Base-by-base conservation (phyloP, 2,329 filamentous ascomycete genomes). In the Microdochium bolleyi region DNA sequence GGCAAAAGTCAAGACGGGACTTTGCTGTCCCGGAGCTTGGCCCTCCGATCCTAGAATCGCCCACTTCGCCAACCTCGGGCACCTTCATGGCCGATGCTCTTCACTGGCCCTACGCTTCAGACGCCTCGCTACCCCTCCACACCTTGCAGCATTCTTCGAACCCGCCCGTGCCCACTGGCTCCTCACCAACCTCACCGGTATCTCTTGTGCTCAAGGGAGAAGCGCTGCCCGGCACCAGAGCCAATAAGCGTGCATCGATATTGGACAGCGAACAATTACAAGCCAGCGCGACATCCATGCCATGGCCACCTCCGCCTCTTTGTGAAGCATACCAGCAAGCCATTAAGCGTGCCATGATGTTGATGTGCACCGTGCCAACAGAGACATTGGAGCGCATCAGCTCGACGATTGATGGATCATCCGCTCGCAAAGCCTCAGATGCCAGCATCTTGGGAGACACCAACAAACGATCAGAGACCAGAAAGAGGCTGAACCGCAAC, bases 321-420 rank as follows among this genome's bases (percentile, higher is more conserved):
- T 95, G 92, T 66, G 88, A 95, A 66, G 90, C 89, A 13, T 95
- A 91, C 64, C 87, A 89, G 0, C 91, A 95, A 67, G 84, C 89
- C 2, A 79, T 89, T 58, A 91, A 88, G 62, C 82, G 94, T 66
- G 84, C 82, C 11, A 83, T 79, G 16, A 73, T 95, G 2, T 79
- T 84, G 24, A 79, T 87, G 16, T 85, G 86, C 37, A 80, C 78
- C 2, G 70, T 87, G 11, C 82, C 87, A 1, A 79, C 86, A 1
- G 91, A 95, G 55, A 70, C 79, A 1, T 80, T 94, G 49, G 14
- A 46, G 19, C 41, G 41, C 66, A 90, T 50, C 81, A 85, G 55
- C 70, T 80, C 49, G 80, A 82, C 57, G 76, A 78, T 19, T 19
- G 41, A 46, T 19, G 34, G 34, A 16, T 19, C n/a, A 3, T 16